Base-by-base conservation (phyloP, 176 grass and related monocot species). In the Paspalum vaginatum region DNA sequence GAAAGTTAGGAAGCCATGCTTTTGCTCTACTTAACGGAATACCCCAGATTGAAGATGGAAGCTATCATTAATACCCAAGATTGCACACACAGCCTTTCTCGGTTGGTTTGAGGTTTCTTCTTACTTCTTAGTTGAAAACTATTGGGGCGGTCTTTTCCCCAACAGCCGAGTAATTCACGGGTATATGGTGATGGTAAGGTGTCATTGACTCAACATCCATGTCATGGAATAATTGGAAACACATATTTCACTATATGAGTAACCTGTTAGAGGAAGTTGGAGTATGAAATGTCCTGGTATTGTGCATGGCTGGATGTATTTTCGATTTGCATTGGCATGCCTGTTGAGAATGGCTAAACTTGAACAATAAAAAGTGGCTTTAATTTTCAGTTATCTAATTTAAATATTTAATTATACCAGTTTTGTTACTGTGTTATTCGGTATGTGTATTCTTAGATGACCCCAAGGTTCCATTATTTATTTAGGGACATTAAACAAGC, bases 331-430 rank as follows among this genome's bases (percentile, higher is more conserved):
- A 11, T 13, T 43, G 17, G 25, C 41, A 50, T 64, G 9, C 46
- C 32, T 54, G 58, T 41, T 62, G 45, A 53, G 7, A 63, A 40
- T 72, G 39, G n/a, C 20, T 42, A 54, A 21, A 63, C 32, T 54
- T 73, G 45, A 41, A 12, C 59, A 0, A 54, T 20, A 54, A 53
- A 17, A 55, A 8, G 1, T 51, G 20, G 5, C 18, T 44, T 50
- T 73, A 53, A 2, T 39, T 9, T 51, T 32, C 11, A 61, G 2
- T 48, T 60, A 2, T 61, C 18, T 49, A 61, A 40, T 70, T 57
- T 81, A 32, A 61, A 61, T 50, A 40, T 70, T 57, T 81, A 32
- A 61, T 72, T 50, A 16, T 18, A n/a, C 20, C 37, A 68, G 63
- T 72, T 79, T 79, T 22, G 53, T 52, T 61, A 41, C 65, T 61